Base-by-base conservation (phyloP, 2,329 filamentous ascomycete species). In the Trichoderma harzianum region DNA sequence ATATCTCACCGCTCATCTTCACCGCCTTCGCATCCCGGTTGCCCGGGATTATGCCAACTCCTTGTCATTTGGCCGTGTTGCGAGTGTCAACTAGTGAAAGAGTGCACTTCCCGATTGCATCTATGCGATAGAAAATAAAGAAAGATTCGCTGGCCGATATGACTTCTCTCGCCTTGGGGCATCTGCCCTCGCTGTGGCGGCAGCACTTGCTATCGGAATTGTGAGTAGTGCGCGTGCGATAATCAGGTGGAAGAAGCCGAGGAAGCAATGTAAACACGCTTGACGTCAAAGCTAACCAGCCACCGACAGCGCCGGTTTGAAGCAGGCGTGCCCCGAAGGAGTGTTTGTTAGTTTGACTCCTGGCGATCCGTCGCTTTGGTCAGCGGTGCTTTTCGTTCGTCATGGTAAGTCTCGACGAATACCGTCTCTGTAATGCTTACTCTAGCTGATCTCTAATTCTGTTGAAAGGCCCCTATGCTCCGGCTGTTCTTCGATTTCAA, bases 381-480 rank as follows among this genome's bases (percentile, higher is more conserved):
- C 91, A 36, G 95, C 94, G n/a, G 92, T 97, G 24, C 86, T 98
- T 32, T 98, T 98, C 79, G 90, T 97, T 74, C 92, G 94, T 71
- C 91, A 93, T 85, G 95, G 95, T 96, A 84, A 69, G 69, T 62
- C 7, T 43, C 10, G 26, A 66, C 70, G 47, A 43, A 36, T 21
- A 11, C 28, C 30, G 7, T 51, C 26, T 26, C 12, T 14, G n/a
- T 39, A n/a, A n/a, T 21, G 18, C 3, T 24, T 11, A 5, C 11
- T 51, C 47, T 26, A 18, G 32, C 71, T 73, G 26, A 71, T 14
- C 12, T 11, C 11, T 21, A 8, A 24, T 21, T 60, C 51, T 60
- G n/a, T 5, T 30, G 21, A 60, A 47, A 97, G 95, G 95, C 58
- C 95, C 96, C 21, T 99, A 98, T 83, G 88, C 93, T 24, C 91